Evolutionary conservation across 1,139 yeast genomes (phyloP), one percentile per base, ranked within the genome.

Genomic region (Debaryomyces psychrophilus): DNA sequence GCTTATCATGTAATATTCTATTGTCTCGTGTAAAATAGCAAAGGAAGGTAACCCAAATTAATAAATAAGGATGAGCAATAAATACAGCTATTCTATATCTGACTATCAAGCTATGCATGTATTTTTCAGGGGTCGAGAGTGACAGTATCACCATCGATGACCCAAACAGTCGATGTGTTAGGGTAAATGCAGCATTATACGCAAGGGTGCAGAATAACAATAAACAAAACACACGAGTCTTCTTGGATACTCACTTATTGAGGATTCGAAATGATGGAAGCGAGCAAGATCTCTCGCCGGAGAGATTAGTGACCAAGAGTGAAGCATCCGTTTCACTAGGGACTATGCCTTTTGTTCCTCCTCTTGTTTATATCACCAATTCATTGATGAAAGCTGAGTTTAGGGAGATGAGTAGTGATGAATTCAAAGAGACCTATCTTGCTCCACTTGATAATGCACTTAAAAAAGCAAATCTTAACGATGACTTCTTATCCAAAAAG

Each of bases 381-480:
- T 9, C 23, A 41, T 29, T 41, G 34, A 33, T n/a, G 5, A 34
- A 23, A 23, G 44, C 44, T 8, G 41, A 42, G 15, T 35, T 35
- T 18, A 34, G 17, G 25, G 41, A 27, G 36, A 42, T 42, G 41
- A 42, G 28, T 36, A 27, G 29, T 42, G 39, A 42, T 35, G 44
- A 42, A 28, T 42, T 42, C 41, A 35, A 42, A 28, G 31, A 33
- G 2, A 42, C 28, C 8, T 42, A 35, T 23, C 44, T 42, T 28
- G 40, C 29, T 15, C 35, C 28, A 36, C 36, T 39, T 39, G 42
- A 39, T 39, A 23, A 18, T 18, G 42, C 36, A 17, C 9, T 39
- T 18, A 39, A 22, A 29, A 8, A 18, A 2, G 12, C 27, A 9
- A 25, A 7, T 12, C 12, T 36, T 5, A 17, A 25, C 25, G 5